Percentiles rank a stretch among this genome's conserved stretches.
phyloP scores from a whole-genome alignment of 495 filamentous ascomycete genomes.

The Staphylotrichum tortipilum region DNA sequence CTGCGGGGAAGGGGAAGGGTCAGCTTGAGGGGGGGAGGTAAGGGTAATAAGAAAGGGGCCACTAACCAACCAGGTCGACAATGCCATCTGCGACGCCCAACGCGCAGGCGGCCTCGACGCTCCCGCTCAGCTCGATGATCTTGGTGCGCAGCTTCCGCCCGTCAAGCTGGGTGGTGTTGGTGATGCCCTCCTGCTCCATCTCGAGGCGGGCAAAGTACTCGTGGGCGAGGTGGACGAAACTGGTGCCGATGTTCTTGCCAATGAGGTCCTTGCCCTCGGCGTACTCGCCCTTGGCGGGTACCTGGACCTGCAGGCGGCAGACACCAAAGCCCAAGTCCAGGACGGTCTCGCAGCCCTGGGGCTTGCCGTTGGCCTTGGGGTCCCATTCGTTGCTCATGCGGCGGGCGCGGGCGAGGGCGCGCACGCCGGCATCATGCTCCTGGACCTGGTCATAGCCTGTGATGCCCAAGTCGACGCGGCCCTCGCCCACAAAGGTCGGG shows the following conservation, averaged over 20 bases:
- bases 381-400: conserved; percentile 46
- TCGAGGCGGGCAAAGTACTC: conserved; percentile 78
- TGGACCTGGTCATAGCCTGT: conserved; percentile 87
- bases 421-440: conserved; percentile 74
- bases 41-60: background rate
- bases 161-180: conserved; percentile 16
- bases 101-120: conserved; percentile 93
- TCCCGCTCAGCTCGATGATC: conserved; percentile 88
- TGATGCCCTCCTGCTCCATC: conserved; percentile 32
- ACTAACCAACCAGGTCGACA: conserved; percentile 89
- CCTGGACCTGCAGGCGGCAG: conserved; percentile 93
- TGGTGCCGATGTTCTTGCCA: conserved; percentile 92
- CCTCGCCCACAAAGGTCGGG: conserved; percentile 92
- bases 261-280: conserved; percentile 63
- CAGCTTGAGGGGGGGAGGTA: conserved; percentile 6
- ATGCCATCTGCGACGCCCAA: conserved; percentile 94
- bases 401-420: conserved; percentile 42
- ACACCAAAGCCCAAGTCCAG: conserved; percentile 83
- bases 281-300: conserved; percentile 74
- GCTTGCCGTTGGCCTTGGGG: conserved; percentile 30
- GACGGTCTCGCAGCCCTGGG: conserved; percentile 63
- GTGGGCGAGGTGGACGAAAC: conserved; percentile 74
- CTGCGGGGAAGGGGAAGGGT: conserved; percentile 34
- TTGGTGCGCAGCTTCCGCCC: conserved; percentile 58
- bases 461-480: conserved; percentile 87